Conservation (phyloP, 306 rosid species). For the Morella rubra region DNA sequence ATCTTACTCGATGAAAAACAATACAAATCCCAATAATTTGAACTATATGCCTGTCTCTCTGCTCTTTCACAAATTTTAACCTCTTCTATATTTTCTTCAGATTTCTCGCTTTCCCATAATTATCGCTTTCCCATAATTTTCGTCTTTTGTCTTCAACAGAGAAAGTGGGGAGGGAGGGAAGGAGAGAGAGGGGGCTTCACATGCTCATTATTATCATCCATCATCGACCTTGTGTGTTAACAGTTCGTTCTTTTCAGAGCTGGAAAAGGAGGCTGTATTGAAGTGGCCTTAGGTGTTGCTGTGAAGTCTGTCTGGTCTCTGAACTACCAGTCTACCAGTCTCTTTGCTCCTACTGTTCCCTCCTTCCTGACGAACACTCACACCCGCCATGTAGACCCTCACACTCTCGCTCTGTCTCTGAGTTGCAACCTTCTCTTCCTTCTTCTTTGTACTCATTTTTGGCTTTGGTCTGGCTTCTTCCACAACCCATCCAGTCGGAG, state of each 20-base stretch:
- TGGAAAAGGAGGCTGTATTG: neutral
- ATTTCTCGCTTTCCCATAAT: neutral
- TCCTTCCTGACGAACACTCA: neutral
- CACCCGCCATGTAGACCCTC: conserved; percentile 1
- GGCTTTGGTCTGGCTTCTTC: neutral
- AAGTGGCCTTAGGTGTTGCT: neutral
- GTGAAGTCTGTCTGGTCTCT: neutral
- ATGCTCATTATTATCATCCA: neutral
- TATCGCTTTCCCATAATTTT: neutral
- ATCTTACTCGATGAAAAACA: conserved; percentile 2
- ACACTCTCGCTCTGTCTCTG: neutral
- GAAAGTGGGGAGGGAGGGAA: too few species aligned
- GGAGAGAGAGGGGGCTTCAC: neutral
- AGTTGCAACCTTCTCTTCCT: conserved; percentile 2
- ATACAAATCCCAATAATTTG: conserved; percentile 35
- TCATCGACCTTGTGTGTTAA: neutral
- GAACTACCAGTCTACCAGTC: conserved; percentile 48
- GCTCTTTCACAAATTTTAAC: conserved; percentile 21
- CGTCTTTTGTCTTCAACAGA: neutral
- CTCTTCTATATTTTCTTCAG: conserved; percentile 16
- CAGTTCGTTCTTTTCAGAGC: neutral
- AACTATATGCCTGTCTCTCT: neutral
- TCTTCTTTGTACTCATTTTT: neutral
- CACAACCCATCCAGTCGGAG: neutral
- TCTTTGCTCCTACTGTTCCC: conserved; percentile 18